Evolutionary conservation across 306 rosid species (phyloP).

Genomic region (Senna tora): DNA sequence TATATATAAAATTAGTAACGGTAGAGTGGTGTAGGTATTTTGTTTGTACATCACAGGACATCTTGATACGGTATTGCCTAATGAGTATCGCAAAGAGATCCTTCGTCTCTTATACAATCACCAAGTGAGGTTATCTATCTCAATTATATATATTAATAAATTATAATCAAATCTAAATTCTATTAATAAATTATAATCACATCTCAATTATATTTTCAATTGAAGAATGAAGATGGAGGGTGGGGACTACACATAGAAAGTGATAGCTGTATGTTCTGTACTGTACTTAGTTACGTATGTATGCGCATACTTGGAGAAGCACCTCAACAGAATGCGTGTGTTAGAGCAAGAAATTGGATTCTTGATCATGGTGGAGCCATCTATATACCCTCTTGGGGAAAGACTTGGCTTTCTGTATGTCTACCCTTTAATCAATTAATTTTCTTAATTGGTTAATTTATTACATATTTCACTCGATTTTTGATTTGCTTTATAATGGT

Average conservation of each 20-base stretch:
- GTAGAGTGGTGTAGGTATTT: constrained; percentile 61
- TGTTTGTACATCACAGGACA: constrained; percentile 64
- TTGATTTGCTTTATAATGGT: no score
- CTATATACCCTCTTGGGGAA: constrained; percentile 81
- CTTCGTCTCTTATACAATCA: constrained; percentile 70
- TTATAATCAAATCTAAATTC: neutral
- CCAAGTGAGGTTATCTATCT: constrained; percentile 49
- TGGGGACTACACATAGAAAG: constrained; percentile 86
- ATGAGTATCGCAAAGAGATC: constrained; percentile 62
- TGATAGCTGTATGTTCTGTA: constrained; percentile 75
- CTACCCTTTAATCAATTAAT: neutral
- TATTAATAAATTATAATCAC: neutral
- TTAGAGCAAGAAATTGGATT: constrained; percentile 72
- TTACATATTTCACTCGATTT: no score
- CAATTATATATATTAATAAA: neutral
- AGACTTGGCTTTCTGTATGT: constrained; percentile 78
- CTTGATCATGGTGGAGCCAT: constrained; percentile 69
- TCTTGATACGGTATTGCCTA: constrained; percentile 50
- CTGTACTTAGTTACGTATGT: constrained; percentile 59
- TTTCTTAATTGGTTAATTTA: neutral
- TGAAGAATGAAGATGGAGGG: constrained; percentile 85
- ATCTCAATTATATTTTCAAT: no score
- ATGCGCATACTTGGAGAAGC: constrained; percentile 81
- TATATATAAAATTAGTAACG: no score
- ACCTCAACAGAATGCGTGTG: constrained; percentile 58